phyloP scores from a whole-genome alignment of 768 basidiomycete genomes.

The Paxillus rubicundulus region DNA sequence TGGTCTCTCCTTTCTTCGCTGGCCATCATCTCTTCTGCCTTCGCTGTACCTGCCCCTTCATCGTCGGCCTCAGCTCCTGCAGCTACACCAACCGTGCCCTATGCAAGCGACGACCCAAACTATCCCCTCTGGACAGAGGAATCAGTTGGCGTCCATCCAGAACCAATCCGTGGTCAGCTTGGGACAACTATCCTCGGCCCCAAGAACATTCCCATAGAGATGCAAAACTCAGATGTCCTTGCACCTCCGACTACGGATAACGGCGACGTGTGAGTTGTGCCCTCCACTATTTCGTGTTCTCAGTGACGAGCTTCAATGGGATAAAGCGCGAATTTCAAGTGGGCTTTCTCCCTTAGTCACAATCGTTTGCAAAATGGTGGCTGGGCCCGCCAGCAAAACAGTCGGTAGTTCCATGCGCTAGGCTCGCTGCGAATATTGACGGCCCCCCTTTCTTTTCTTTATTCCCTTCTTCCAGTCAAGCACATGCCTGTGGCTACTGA shows the following conservation, averaged over 20 bases:
- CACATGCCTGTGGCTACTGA: conserved; percentile 40
- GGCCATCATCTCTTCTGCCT: conserved; percentile 16
- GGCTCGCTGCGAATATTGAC: neutral
- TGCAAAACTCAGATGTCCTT: conserved; percentile 55
- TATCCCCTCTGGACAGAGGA: conserved; percentile 37
- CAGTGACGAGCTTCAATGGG: neutral
- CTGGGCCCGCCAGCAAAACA: conserved; percentile 63
- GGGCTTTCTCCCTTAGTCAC: conserved; percentile 63
- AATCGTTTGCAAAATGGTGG: conserved; percentile 61
- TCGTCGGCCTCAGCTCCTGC: conserved; percentile 26
- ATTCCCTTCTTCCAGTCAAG: conserved; percentile 26
- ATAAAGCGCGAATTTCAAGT: conserved; percentile 49
- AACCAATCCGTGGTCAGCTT: conserved; percentile 44
- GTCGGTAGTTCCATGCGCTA: conserved; percentile 28
- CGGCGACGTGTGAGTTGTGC: conserved; percentile 42
- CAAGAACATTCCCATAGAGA: conserved; percentile 51
- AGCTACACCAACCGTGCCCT: conserved; percentile 43
- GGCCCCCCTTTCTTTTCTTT: neutral
- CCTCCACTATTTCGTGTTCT: neutral
- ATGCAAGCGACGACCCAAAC: conserved; percentile 47
- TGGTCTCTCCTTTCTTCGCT: conserved; percentile 30
- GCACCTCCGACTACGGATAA: conserved; percentile 64
- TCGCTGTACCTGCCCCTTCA: conserved; percentile 21
- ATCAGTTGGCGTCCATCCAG: conserved; percentile 26
- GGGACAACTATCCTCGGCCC: conserved; percentile 55